Conservation (phyloP, 1,284 basidiomycete genomes). For the Puccinia brachypodii region DNA sequence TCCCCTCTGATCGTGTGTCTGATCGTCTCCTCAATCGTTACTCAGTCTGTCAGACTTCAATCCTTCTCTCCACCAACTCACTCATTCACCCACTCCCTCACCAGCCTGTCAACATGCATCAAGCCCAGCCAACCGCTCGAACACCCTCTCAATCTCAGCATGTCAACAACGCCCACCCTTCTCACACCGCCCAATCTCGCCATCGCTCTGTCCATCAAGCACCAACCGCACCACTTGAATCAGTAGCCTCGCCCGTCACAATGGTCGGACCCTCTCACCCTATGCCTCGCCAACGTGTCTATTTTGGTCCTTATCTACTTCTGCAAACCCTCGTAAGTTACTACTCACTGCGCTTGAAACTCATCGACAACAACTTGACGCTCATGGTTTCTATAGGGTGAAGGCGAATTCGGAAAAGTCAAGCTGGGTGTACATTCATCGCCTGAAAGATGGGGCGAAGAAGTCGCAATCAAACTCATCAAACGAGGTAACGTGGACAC, state of each 20-base stretch:
- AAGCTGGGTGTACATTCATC: slow-evolving; percentile 83
- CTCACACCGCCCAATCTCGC: slow-evolving; percentile 9
- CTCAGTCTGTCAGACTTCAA: background rate
- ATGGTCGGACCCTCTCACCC: slow-evolving; percentile 46
- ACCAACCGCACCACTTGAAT: background rate
- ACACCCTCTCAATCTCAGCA: slow-evolving; percentile 1
- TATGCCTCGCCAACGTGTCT: slow-evolving; percentile 70
- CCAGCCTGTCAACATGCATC: background rate
- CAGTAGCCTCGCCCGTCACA: background rate
- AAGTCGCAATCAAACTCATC: slow-evolving; percentile 99
- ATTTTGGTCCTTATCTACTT: slow-evolving; percentile 91
- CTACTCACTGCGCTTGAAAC: background rate
- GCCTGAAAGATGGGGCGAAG: slow-evolving; percentile 82
- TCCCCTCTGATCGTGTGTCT: background rate
- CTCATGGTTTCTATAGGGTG: slow-evolving; percentile 60
- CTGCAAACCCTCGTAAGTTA: slow-evolving; percentile 75
- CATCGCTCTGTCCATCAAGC: slow-evolving; percentile 37
- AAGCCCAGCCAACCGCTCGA: background rate
- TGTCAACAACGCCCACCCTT: background rate
- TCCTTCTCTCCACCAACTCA: background rate
- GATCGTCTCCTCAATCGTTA: background rate
- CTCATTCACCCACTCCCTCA: background rate
- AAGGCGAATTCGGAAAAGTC: slow-evolving; percentile 99
- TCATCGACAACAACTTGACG: background rate
- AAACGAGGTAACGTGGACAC: slow-evolving; percentile 87